These are phyloP conservation scores for Irpex sp. DNA, from an alignment of 1,284 basidiomycete species.

Conservation along the genomic window DNA sequence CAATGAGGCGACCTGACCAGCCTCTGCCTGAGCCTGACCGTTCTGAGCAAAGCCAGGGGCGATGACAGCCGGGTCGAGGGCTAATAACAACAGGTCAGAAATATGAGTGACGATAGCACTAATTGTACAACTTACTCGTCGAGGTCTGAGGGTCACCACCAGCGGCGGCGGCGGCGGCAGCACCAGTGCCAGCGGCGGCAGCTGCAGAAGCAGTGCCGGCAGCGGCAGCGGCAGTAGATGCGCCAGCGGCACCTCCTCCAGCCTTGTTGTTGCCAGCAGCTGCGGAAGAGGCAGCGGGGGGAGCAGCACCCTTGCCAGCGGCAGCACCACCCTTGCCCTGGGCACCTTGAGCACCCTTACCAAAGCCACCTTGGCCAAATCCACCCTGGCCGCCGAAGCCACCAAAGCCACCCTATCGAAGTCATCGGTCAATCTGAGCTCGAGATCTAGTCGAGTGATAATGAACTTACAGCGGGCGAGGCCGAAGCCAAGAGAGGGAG, in stretches of 20 bases:
- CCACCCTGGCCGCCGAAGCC: background rate
- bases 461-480: constrained; percentile 29
- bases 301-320: constrained; percentile 5
- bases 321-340: background rate
- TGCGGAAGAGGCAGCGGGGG: constrained; percentile 1
- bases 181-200: constrained; percentile 13
- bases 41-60: constrained; percentile 48
- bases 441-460: background rate
- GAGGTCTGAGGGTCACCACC: constrained; percentile 22
- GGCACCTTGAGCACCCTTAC: constrained; percentile 17
- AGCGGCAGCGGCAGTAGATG: constrained; percentile 12
- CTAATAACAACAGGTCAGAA: constrained; percentile 28
- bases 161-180: constrained; percentile 15
- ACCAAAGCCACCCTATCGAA: background rate
- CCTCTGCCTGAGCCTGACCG: constrained; percentile 41
- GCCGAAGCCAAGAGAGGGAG: constrained; percentile 43
- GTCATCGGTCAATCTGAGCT: background rate
- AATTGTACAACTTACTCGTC: constrained; percentile 21
- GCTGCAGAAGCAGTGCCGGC: constrained; percentile 15
- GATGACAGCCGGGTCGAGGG: constrained; percentile 52
- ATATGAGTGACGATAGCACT: constrained; percentile 21
- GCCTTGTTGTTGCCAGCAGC: constrained; percentile 9
- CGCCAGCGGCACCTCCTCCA: constrained; percentile 14
- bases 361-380: constrained; percentile 7
- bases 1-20: constrained; percentile 45